Percentiles rank a stretch among this genome's conserved stretches.
These are phyloP conservation scores for Leishmania aethiopica DNA, from an alignment of 208 protist genomes.

Conservation along the genomic window DNA sequence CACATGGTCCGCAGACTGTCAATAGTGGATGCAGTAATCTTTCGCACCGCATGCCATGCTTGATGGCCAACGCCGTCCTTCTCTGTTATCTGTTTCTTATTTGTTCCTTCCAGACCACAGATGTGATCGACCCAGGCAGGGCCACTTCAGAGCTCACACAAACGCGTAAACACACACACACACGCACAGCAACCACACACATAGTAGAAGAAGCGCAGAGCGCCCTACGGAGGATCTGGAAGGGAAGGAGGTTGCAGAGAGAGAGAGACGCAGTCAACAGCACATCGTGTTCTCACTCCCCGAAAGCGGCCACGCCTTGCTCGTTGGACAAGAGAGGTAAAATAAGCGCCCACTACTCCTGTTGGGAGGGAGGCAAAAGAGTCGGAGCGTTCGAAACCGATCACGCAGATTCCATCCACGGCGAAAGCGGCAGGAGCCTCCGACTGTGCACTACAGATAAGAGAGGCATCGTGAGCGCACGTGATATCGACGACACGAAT, in stretches of 20 bases:
- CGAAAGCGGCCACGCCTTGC: not conserved
- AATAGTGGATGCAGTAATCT: not conserved
- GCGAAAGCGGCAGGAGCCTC: not conserved
- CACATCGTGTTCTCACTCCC: not conserved
- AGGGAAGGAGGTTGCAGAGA: not conserved
- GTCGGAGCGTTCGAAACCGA: not conserved
- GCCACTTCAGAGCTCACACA: not conserved
- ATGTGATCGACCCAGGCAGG: not conserved
- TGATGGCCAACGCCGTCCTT: not conserved
- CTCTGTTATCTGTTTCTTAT: not conserved
- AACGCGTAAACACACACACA: not conserved
- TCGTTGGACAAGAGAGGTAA: not conserved
- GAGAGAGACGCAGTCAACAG: slow-evolving; percentile 1
- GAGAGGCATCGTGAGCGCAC: slow-evolving; percentile 5
- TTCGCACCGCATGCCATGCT: not conserved
- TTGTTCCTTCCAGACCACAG: not conserved
- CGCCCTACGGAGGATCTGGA: not conserved
- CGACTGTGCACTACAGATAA: not conserved
- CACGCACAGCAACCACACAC: slow-evolving; percentile 2
- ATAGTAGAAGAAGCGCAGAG: not conserved
- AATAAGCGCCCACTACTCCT: slow-evolving; percentile 1
- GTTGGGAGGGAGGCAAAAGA: not conserved
- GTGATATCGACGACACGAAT: not conserved
- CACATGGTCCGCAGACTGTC: not conserved
- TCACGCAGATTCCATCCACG: not conserved